These are phyloP conservation scores for Sindora glabra DNA, from an alignment of 306 rosid species.

Conservation along the genomic window DNA sequence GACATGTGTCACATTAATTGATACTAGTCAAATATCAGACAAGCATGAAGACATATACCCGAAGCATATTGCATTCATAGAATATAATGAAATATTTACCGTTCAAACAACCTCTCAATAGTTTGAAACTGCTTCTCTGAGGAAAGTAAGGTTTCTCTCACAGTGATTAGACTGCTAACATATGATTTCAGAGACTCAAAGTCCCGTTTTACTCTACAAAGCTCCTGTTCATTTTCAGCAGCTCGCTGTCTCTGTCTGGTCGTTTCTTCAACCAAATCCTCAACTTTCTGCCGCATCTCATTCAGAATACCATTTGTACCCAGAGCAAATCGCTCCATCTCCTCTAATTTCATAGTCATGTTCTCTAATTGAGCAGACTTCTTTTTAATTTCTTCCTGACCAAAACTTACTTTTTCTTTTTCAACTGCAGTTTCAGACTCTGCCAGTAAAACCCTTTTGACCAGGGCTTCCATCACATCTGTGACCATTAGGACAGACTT, in stretches of 20 bases:
- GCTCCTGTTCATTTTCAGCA: slow-evolving; percentile 76
- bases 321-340: slow-evolving; percentile 70
- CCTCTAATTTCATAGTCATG: slow-evolving; percentile 70
- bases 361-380: slow-evolving; percentile 64
- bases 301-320: slow-evolving; percentile 60
- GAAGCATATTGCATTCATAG: too few species aligned
- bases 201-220: slow-evolving; percentile 66
- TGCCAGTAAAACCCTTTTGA: slow-evolving; percentile 65
- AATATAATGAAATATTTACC: too few species aligned
- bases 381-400: slow-evolving; percentile 61
- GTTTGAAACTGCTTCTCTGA: slow-evolving; percentile 88
- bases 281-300: slow-evolving; percentile 78
- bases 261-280: slow-evolving; percentile 84
- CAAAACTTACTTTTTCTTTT: slow-evolving; percentile 59
- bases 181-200: slow-evolving; percentile 80
- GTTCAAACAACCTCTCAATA: slow-evolving; percentile 74
- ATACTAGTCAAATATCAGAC: neutral
- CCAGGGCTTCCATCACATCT: slow-evolving; percentile 77
- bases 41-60: neutral
- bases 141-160: slow-evolving; percentile 77
- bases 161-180: slow-evolving; percentile 76
- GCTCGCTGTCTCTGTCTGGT: slow-evolving; percentile 75
- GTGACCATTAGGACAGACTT: slow-evolving; percentile 69
- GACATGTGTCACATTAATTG: neutral
- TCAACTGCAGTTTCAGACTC: slow-evolving; percentile 71